Base-by-base conservation (phyloP, 108 stramenopile species). In the Skeletonema grethae region DNA sequence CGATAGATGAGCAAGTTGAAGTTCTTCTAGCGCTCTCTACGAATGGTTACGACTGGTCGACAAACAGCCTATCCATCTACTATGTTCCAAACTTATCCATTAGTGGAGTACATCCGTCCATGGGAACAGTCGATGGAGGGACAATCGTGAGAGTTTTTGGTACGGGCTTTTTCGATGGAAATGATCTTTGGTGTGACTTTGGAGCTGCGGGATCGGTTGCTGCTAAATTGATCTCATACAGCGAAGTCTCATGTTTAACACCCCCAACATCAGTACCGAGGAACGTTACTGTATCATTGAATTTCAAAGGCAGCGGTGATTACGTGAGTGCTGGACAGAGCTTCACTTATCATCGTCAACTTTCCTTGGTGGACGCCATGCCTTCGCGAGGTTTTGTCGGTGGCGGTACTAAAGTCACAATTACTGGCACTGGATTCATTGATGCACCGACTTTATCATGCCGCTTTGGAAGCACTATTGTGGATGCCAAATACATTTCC, bases 111-210 rank as follows among this genome's bases (percentile, higher is more conserved):
- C 3, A 39, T 53, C 83, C 83, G n/a, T 18, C 66, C 25, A 55
- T 67, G 16, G 83, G 83, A 7, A 20, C 70, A 8, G 53, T 76
- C 9, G 67, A 55, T 50, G 83, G 83, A 2, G 79, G 83, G 36
- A 80, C 79, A 4, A 32, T 35, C 7, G 31, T 84, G 15, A 67
- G 18, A 2, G 41, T 84, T 53, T 16, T 25, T 28, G 83, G 83
- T 13, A 46, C 75, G 5, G 62, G 76, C 65, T 84, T 80, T 58
- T 16, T 76, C 1, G 55, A 80, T 69, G 71, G 59, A 36, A 58
- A 70, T 56, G 67, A 76, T 36, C 61, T 84, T 35, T 70, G 67
- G 75, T 84, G 83, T 57, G 55, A 60, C 32, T 84, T 83, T 63
- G 77, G 74, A 10, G 41, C 18, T 32, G 55, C 53, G 4, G 73